Base-by-base conservation (phyloP, 2,329 filamentous ascomycete species). In the Daldinia eschscholtzii region DNA sequence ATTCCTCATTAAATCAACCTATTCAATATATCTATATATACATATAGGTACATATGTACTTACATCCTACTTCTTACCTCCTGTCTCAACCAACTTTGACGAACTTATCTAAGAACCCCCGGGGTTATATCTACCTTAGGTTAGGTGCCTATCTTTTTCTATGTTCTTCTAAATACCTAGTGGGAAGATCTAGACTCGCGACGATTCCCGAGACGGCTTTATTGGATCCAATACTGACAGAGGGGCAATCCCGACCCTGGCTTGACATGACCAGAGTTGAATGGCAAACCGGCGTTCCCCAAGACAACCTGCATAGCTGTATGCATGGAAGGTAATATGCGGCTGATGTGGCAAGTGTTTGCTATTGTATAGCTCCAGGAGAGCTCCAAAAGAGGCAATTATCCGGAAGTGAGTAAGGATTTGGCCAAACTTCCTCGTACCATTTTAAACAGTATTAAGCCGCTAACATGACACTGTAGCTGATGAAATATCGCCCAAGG, bases 241-340 rank as follows among this genome's bases (percentile, higher is more conserved):
- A 52, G 46, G 46, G 46, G 15, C 26, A 52, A 33, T 33, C 46
- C 15, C 46, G 15, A n/a, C 46, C 46, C 26, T 52, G n/a, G 13
- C 46, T 52, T 33, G 46, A 52, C 46, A 52, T 52, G 46, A 15
- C 7, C 15, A 33, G 46, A 18, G 26, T 52, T 52, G 46, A 33
- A 52, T 52, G 46, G 15, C 46, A 52, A 52, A 33, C 28, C 46
- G 6, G 46, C 33, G 13, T 33, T 33, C 7, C 46, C 26, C 46
- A 33, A 12, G 26, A 52, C 28, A 30, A 30, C 26, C 15, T 52
- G 6, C 46, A 52, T 15, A 30, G 26, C 26, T 52, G 26, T 15
- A 52, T 52, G 46, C 26, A 33, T 52, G 46, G 26, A 33, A 52
- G 46, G 46, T 52, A 18, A 52, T 52, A 52, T 52, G 46, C 46